Base-by-base conservation (phyloP, 495 filamentous ascomycete species). In the Daldinia childiae region DNA sequence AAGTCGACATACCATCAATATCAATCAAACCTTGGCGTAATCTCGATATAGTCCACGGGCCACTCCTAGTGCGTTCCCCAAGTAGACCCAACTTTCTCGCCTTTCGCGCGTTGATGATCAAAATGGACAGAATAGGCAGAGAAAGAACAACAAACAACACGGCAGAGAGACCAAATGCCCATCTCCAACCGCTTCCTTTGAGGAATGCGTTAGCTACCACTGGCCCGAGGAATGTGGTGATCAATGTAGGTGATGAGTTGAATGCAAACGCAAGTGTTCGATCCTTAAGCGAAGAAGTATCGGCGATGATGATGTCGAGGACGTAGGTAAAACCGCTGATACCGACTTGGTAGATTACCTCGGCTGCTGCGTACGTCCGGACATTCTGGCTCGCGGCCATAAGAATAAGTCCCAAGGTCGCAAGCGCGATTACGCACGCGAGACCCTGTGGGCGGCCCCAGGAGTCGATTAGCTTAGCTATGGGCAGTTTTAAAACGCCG, bases 401-500 rank as follows among this genome's bases (percentile, higher is more conserved):
- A 71, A 86, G 79, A 39, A 82, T 67, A 17, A 87, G 76, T 12
- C 84, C 85, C 1, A 84, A 29, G 12, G 77, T 79, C 17, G 83
- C 77, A 52, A 82, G 80, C 29, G 71, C 66, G 14, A 83, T 71
- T 72, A 78, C 79, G 30, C 78, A 60, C n/a, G 75, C 68, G 48
- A 81, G 83, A 38, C 81, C 84, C 74, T 70, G 85, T 62, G 75
- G 87, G 74, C 83, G 83, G 61, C 89, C 90, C 83, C 86, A 91
- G 26, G 89, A 78, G 71, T 92, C 88, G 68, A 91, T 78, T 54
- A 91, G 79, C 76, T 91, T 91, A 50, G 89, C 89, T 15, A 90
- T 77, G 0, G 89, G 84, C 30, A 91, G 79, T 62, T 87, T 89
- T 45, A 82, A 77, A 19, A 90, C 80, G 62, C 89, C 90, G 62